These are phyloP conservation scores for Prunus mongolica DNA, from an alignment of 306 rosid species.

Conservation along the genomic window DNA sequence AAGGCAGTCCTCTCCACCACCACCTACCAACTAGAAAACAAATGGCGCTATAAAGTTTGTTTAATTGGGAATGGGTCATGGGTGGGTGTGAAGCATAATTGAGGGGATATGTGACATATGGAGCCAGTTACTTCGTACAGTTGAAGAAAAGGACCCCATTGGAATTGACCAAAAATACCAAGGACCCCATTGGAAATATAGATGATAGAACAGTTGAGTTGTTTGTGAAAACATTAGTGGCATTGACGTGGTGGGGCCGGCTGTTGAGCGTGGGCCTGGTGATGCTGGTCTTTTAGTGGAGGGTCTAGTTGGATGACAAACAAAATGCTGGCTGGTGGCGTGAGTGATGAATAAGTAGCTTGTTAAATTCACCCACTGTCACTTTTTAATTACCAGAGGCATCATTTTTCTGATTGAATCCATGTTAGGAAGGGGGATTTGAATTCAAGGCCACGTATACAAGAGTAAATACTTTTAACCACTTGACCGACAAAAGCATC, in stretches of 20 bases:
- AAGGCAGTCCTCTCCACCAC: neutral
- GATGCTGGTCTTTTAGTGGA: neutral
- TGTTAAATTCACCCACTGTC: neutral
- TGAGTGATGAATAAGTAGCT: neutral
- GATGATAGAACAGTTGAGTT: too few relatives aligned
- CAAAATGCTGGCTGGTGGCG: neutral
- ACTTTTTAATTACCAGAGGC: neutral
- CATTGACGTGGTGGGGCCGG: neutral
- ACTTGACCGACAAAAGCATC: too few relatives aligned
- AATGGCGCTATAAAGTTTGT: neutral
- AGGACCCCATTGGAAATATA: neutral
- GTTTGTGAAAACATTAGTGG: neutral
- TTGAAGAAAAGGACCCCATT: neutral
- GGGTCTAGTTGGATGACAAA: neutral
- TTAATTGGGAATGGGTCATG: neutral
- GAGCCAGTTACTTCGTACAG: neutral
- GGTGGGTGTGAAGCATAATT: constrained; percentile 5
- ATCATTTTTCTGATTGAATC: neutral
- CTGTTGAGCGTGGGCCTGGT: neutral
- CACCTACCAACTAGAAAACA: constrained; percentile 1
- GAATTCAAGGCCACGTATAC: too few relatives aligned
- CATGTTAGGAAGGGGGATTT: too few relatives aligned
- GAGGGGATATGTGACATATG: neutral
- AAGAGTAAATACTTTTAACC: too few relatives aligned
- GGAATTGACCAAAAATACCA: neutral